These are phyloP conservation scores for Yarrowia galli DNA, from an alignment of 1,139 yeast genomes.

Conservation along the genomic window DNA sequence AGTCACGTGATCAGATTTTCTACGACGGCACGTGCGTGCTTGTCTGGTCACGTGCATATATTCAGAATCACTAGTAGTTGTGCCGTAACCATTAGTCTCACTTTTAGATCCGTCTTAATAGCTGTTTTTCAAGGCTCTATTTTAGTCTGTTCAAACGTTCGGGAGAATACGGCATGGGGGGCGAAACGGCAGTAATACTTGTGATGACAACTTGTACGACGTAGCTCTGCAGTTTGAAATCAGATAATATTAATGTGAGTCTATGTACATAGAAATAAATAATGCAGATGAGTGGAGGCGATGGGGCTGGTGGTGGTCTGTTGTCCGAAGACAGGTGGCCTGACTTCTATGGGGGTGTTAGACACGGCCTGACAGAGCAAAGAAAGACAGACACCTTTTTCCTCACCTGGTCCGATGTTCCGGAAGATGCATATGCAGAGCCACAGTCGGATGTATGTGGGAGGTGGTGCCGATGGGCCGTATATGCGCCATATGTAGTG, in stretches of 20 bases:
- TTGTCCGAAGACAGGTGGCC: too few relatives aligned
- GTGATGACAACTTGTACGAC: too few relatives aligned
- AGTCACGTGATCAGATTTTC: too few relatives aligned
- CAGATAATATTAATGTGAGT: slow-evolving; percentile 12
- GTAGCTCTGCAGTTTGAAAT: too few relatives aligned
- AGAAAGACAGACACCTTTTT: background rate
- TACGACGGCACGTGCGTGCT: too few relatives aligned
- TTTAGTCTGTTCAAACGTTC: background rate
- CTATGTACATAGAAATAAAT: slow-evolving; percentile 35
- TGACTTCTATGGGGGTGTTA: too few relatives aligned
- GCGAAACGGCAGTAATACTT: too few relatives aligned
- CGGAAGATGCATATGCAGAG: slow-evolving; percentile 13
- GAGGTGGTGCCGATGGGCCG: slow-evolving; percentile 5
- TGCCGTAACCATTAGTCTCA: background rate
- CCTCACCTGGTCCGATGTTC: background rate
- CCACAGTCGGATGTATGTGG: background rate
- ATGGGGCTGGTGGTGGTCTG: background rate
- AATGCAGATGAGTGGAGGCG: slow-evolving; percentile 20
- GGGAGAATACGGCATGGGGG: background rate
- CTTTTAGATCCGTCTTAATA: background rate
- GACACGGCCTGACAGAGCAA: background rate
- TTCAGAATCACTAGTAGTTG: too few relatives aligned
- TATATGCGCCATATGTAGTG: slow-evolving; percentile 21
- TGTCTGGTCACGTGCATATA: too few relatives aligned
- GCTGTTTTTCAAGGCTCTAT: background rate